Base-by-base conservation (phyloP, 352 stramenopile genomes). In the Blastocystis sp. region DNA sequence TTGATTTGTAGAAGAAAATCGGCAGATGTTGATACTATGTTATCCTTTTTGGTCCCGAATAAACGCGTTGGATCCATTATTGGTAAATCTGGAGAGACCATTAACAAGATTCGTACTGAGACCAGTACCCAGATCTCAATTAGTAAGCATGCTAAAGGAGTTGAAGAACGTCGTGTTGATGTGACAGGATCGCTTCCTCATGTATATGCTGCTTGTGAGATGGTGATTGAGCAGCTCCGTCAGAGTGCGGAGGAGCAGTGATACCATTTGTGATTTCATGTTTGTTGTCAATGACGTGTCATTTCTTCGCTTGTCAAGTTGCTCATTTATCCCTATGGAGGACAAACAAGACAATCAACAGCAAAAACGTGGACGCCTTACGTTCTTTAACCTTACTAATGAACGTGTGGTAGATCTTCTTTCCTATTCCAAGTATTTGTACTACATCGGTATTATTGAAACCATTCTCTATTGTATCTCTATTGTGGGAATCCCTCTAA, bases 381-480 rank as follows among this genome's bases (percentile, higher is more conserved):
- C 43, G 12, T 80, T 80, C 49, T 80, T 80, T 52, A 80, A 59
- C 37, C 42, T 80, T 16, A 80, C 69, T 19, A 80, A 80, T 59
- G 69, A 80, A 39, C 37, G 69, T 43, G 69, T 80, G 16, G 69
- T 80, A 4, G 69, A 80, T 80, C 69, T 80, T 12, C 69, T 80
- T 21, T 80, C 69, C 24, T 80, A 80, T 42, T 58, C 69, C 21
- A 80, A 80, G 51, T 80, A 54, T 59, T 49, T 80, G 3, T 80
- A 80, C 69, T 80, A 80, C 46, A 58, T 80, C 35, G 69, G 69
- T 6, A 54, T 80, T 16, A 80, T 80, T 39, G 69, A 80, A 61
- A 80, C 69, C 4, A 80, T 80, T 37, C 24, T 80, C 21, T 80
- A 58, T 52, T 43, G 24, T 61, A 27, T 80, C 0, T 80, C 69